A percentile compares a stretch with the other conserved stretches of the same genome.
phyloP scores from a whole-genome alignment of 2,329 filamentous ascomycete species.

The Sclerotinia minor region DNA sequence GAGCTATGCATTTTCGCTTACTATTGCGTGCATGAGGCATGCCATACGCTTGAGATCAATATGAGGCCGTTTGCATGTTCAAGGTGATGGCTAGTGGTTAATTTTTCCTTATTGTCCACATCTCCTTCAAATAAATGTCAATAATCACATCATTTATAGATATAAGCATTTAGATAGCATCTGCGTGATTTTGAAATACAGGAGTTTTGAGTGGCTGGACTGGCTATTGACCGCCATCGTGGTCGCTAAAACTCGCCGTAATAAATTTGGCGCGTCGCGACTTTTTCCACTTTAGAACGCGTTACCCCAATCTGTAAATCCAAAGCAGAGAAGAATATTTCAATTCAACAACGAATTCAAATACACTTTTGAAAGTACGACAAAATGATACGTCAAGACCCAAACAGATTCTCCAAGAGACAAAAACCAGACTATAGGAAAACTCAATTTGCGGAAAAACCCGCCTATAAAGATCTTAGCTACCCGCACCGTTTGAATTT shows the following conservation, averaged over 20 bases:
- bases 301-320: constrained; percentile 9
- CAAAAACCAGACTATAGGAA: constrained; percentile 78
- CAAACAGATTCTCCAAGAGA: constrained; percentile 59
- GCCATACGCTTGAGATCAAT: too few species aligned
- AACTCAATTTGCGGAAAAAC: constrained; percentile 71
- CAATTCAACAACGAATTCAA: background rate
- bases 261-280: constrained; percentile 24
- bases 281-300: constrained; percentile 24
- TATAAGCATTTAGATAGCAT: background rate
- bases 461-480: constrained; percentile 66
- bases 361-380: background rate
- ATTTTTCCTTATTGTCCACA: background rate
- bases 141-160: background rate
- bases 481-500: constrained; percentile 91
- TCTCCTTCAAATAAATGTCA: background rate
- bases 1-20: constrained; percentile 2
- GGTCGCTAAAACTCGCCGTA: background rate
- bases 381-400: constrained; percentile 42
- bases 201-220: background rate
- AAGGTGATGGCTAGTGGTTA: background rate
- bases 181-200: background rate
- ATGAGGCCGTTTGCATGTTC: background rate
- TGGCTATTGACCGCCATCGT: background rate
- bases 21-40: background rate
- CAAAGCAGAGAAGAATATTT: background rate